Evolutionary conservation across 768 basidiomycete genomes (phyloP).

Genomic region (Kwoniella sp.): DNA sequence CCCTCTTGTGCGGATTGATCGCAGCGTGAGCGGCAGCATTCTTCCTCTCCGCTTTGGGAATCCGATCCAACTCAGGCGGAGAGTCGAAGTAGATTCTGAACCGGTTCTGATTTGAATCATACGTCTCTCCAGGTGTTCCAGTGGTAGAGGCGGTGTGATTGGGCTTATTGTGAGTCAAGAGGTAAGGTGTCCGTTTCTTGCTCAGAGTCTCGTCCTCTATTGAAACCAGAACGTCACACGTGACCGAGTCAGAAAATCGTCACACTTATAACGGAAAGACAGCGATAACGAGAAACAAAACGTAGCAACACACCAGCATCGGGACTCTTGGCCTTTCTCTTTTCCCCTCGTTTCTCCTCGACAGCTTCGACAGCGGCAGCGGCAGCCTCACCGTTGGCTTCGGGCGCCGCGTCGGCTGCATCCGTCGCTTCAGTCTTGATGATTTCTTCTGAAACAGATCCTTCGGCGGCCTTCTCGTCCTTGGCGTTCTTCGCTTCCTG

Average conservation of each 20-base stretch:
- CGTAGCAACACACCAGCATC: constrained; percentile 49
- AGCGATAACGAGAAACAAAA: constrained; percentile 1
- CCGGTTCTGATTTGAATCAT: constrained; percentile 55
- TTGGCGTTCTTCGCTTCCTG: constrained; percentile 45
- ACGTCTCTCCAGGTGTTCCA: constrained; percentile 8
- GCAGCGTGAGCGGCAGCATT: background rate
- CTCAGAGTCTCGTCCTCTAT: constrained; percentile 38
- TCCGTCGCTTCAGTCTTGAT: constrained; percentile 19
- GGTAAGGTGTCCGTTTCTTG: constrained; percentile 48
- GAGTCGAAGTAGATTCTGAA: constrained; percentile 59
- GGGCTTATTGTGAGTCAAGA: constrained; percentile 42
- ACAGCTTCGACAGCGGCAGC: constrained; percentile 20
- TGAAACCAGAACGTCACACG: constrained; percentile 5
- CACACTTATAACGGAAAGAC: constrained; percentile 2
- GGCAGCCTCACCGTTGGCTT: constrained; percentile 7
- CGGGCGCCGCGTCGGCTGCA: constrained; percentile 53
- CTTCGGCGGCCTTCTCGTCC: background rate
- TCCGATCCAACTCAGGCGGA: constrained; percentile 53
- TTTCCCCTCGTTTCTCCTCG: constrained; percentile 48
- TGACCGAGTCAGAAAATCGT: background rate
- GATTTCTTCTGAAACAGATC: constrained; percentile 15
- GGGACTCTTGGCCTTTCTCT: constrained; percentile 54
- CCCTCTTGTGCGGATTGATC: constrained; percentile 38
- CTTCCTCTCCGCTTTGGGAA: constrained; percentile 38
- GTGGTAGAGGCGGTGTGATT: constrained; percentile 25